Base-by-base conservation (phyloP, 805 yeast species). In the Lipomyces anomalus region DNA sequence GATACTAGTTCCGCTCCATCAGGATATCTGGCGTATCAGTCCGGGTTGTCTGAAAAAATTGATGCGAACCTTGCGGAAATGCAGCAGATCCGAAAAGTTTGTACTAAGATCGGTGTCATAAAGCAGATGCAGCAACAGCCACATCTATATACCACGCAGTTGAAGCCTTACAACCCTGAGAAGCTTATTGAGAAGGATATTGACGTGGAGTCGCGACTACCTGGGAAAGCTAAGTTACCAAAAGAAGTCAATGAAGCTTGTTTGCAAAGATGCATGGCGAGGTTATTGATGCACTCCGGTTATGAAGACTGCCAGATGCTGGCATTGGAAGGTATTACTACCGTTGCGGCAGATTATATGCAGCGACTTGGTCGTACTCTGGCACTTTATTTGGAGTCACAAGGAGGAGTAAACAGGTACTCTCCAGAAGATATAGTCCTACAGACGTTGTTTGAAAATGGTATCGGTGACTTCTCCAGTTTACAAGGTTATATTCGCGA, bases 231-330 rank as follows among this genome's bases (percentile, higher is more conserved):
- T 2, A 92, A 87, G 34, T 63, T 70, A 7, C 68, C 72, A 59
- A 74, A 74, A 46, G 77, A 74, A 2, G 71, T 87, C 11, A 82
- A 88, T 6, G 77, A 73, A 56, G 70, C 78, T 1, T 78, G 84
- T 0, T 66, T 92, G 67, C 73, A 78, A 53, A 78, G 83, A 55
- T 76, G 82, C 34, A 77, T 85, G 0, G 76, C 89, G 17, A 86
- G 87, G 50, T 67, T 92, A 17, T 78, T 85, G 1, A 90, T 92
- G 97, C 82, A 86, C 34, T 80, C 82, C 35, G 98, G 98, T 0
- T 92, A 85, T 67, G 97, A 92, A 66, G 69, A 83, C 0, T 76
- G 94, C 0, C 86, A 85, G 55, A 78, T 82, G 9, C 69, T 72
- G 39, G 96, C 97, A 4, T 73, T 85, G 22, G 82, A 84, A 50